Percentiles rank a stretch among this genome's conserved stretches.
These are phyloP conservation scores for Pyrenophora seminiperda DNA, from an alignment of 2,329 filamentous ascomycete genomes.

Conservation along the genomic window DNA sequence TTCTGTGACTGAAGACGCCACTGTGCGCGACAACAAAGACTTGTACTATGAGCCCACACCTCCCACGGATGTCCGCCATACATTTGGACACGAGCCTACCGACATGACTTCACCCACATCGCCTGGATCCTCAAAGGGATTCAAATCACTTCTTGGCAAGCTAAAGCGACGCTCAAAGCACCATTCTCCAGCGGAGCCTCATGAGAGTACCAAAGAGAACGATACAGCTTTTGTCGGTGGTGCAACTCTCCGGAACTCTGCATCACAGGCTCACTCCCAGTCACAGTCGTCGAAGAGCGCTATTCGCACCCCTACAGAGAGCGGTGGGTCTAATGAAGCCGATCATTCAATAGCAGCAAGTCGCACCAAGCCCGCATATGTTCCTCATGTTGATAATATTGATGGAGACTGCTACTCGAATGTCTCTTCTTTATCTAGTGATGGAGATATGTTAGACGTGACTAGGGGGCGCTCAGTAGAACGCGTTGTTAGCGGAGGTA, in stretches of 20 bases:
- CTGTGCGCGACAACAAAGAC: conserved; percentile 23
- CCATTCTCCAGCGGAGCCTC: conserved; percentile 16
- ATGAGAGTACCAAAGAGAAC: conserved; percentile 25
- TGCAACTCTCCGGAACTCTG: conserved; percentile 42
- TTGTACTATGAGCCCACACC: conserved; percentile 26
- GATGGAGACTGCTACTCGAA: conserved; percentile 32
- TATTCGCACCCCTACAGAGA: conserved; percentile 13
- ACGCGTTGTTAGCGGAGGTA: conserved; percentile 34
- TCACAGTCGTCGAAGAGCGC: conserved; percentile 12
- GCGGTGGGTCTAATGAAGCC: conserved; percentile 5
- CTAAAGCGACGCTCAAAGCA: conserved; percentile 49
- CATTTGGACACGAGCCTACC: conserved; percentile 14
- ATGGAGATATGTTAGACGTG: conserved; percentile 11
- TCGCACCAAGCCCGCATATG: conserved; percentile 21
- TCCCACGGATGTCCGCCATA: conserved; percentile 5
- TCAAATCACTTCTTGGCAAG: conserved; percentile 47
- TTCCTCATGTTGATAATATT: conserved; percentile 17
- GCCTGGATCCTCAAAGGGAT: conserved; percentile 41
- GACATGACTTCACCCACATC: conserved; percentile 32
- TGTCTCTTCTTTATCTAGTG: conserved; percentile 44
- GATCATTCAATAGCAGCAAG: conserved; percentile 19
- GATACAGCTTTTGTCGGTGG: conserved; percentile 54
- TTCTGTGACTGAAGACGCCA: conserved; percentile 10
- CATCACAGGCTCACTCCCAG: conserved; percentile 23
- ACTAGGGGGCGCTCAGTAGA: conserved; percentile 30